A percentile compares a stretch with the other conserved stretches of the same genome.
These are phyloP conservation scores for Entelexis paramagnoliae DNA, from an alignment of 1,139 yeast species.

Conservation along the genomic window DNA sequence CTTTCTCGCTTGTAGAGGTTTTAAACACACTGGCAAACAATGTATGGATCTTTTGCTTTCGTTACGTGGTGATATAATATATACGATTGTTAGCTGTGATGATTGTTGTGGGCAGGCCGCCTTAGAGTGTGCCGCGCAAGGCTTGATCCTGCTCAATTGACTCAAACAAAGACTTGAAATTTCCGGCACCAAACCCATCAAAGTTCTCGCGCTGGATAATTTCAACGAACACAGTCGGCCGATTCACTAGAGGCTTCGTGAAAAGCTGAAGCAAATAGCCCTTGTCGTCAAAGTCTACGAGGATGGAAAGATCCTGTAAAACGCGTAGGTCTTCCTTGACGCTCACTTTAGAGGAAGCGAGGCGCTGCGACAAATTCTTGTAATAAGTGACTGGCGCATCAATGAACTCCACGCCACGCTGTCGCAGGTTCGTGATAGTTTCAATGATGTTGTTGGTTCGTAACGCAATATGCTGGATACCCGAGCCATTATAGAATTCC, in stretches of 20 bases:
- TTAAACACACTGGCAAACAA: too few species aligned
- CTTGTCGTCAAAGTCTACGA: slow-evolving; percentile 62
- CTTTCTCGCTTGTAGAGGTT: slow-evolving; percentile 36
- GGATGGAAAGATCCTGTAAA: slow-evolving; percentile 42
- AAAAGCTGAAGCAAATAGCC: slow-evolving; percentile 71
- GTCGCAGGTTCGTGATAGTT: slow-evolving; percentile 45
- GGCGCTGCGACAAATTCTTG: slow-evolving; percentile 37
- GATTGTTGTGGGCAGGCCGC: too few species aligned
- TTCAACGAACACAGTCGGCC: slow-evolving; percentile 75
- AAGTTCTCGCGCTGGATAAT: slow-evolving; percentile 70
- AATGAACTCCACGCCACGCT: slow-evolving; percentile 63
- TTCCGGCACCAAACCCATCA: slow-evolving; percentile 81
- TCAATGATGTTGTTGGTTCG: slow-evolving; percentile 49
- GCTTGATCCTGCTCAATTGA: slow-evolving; percentile 53
- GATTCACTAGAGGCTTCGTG: slow-evolving; percentile 61
- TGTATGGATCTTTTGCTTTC: too few species aligned
- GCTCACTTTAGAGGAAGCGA: slow-evolving; percentile 35
- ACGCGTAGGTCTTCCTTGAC: slow-evolving; percentile 43
- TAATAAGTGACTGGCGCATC: slow-evolving; percentile 50
- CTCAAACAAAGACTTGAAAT: slow-evolving; percentile 70
- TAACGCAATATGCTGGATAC: slow-evolving; percentile 73
- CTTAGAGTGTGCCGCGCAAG: slow-evolving; percentile 32
- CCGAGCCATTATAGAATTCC: slow-evolving; percentile 67
- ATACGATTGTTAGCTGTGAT: too few species aligned
- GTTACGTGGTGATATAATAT: too few species aligned